These are phyloP conservation scores for Penicillium alfredii DNA, from an alignment of 495 filamentous ascomycete species.

Conservation along the genomic window DNA sequence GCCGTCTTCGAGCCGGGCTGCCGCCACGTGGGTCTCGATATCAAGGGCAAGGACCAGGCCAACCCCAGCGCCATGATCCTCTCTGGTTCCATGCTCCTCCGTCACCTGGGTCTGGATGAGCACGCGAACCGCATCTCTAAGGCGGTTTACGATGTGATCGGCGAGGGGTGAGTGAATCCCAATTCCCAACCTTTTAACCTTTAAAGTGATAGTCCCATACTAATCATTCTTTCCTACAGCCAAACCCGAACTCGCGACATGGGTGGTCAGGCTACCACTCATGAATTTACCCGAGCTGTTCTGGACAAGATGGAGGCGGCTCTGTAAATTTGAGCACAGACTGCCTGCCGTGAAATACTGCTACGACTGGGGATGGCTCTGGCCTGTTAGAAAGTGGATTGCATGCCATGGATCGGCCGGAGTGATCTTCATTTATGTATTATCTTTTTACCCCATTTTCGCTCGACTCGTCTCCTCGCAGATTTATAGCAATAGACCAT, in stretches of 20 bases:
- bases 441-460: slow-evolving; percentile 29
- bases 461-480: slow-evolving; percentile 22
- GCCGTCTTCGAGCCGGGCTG: slow-evolving; percentile 99
- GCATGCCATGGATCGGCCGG: slow-evolving; percentile 9
- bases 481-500: slow-evolving; percentile 26
- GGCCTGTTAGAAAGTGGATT: slow-evolving; percentile 8
- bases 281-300: slow-evolving; percentile 92
- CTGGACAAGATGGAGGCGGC: slow-evolving; percentile 83
- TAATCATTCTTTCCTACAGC: slow-evolving; percentile 39
- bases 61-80: slow-evolving; percentile 96
- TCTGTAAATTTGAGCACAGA: slow-evolving; percentile 31
- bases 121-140: slow-evolving; percentile 97
- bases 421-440: slow-evolving; percentile 28
- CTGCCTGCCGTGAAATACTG: too few relatives aligned
- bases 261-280: slow-evolving; percentile 82
- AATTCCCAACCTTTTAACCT: slow-evolving; percentile 2
- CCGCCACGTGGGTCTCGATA: slow-evolving; percentile 96
- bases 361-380: slow-evolving; percentile 19
- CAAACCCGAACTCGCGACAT: slow-evolving; percentile 86
- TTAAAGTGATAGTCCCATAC: slow-evolving; percentile 23
- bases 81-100: slow-evolving; percentile 90
- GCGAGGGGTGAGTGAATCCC: slow-evolving; percentile 73
- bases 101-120: slow-evolving; percentile 92
- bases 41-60: slow-evolving; percentile 98
- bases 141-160: slow-evolving; percentile 94